phyloP scores from a whole-genome alignment of 495 filamentous ascomycete genomes.

The Zalerion maritima region DNA sequence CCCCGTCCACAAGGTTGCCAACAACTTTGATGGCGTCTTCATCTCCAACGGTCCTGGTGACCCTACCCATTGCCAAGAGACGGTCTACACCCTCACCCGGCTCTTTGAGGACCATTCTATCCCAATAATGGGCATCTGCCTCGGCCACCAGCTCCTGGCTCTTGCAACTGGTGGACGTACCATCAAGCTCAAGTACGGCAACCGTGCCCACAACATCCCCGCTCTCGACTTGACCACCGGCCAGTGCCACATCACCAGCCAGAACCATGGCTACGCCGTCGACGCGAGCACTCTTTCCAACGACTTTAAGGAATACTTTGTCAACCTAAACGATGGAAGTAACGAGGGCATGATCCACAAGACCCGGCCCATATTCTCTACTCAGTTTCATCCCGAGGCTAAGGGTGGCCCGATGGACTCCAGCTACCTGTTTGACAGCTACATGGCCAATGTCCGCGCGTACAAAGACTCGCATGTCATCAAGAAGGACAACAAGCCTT shows the following conservation, averaged over 20 bases:
- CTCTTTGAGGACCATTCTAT: slow-evolving; percentile 82
- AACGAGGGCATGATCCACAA: slow-evolving; percentile 96
- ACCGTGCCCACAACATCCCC: slow-evolving; percentile 96
- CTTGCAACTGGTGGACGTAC: slow-evolving; percentile 74
- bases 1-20: slow-evolving; percentile 92
- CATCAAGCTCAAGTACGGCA: slow-evolving; percentile 93
- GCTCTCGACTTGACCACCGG: slow-evolving; percentile 88
- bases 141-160: slow-evolving; percentile 80
- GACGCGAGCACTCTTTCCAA: slow-evolving; percentile 66
- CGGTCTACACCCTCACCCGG: slow-evolving; percentile 75
- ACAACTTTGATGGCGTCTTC: slow-evolving; percentile 96
- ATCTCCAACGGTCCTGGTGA: slow-evolving; percentile 97
- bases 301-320: slow-evolving; percentile 95
- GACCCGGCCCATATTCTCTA: slow-evolving; percentile 91
- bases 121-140: slow-evolving; percentile 93
- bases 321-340: slow-evolving; percentile 88
- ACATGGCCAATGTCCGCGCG: slow-evolving; percentile 72
- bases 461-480: slow-evolving; percentile 72
- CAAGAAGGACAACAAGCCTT: slow-evolving; percentile 65
- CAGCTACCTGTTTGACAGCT: slow-evolving; percentile 88
- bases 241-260: slow-evolving; percentile 92
- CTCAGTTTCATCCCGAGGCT: slow-evolving; percentile 96
- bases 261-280: slow-evolving; percentile 98
- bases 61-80: slow-evolving; percentile 86
- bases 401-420: slow-evolving; percentile 92